Evolutionary conservation across 2,329 filamentous ascomycete genomes (phyloP).

Genomic region (Colletotrichum camelliae): DNA sequence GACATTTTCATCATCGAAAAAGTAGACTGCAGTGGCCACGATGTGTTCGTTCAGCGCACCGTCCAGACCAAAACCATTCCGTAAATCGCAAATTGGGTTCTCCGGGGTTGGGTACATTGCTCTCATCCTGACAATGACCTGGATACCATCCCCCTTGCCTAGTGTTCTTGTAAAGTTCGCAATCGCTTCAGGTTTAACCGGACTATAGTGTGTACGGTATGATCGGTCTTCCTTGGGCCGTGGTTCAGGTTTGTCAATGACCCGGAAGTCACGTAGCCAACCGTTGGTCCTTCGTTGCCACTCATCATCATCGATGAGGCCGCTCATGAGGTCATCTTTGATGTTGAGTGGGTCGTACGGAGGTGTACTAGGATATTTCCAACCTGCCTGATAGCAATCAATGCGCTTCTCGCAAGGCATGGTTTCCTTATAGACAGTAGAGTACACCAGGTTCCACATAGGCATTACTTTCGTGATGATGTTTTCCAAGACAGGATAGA

Average conservation of each 20-base stretch:
- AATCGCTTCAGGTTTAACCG: background rate
- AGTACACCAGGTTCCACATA: background rate
- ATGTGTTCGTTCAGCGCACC: constrained; percentile 27
- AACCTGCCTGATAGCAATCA: background rate
- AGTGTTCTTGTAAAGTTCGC: background rate
- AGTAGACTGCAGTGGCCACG: constrained; percentile 31
- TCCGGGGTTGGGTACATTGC: background rate
- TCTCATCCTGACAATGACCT: background rate
- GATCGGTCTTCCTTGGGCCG: background rate
- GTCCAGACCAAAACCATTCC: background rate
- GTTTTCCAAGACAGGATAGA: background rate
- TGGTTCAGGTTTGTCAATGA: background rate
- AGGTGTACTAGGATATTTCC: background rate
- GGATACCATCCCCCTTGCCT: background rate
- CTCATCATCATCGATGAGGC: background rate
- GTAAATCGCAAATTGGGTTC: background rate
- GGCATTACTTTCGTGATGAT: background rate
- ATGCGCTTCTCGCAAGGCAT: background rate
- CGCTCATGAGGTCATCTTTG: background rate
- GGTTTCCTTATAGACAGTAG: background rate
- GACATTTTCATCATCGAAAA: constrained; percentile 33
- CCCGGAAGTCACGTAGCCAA: background rate
- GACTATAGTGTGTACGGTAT: background rate
- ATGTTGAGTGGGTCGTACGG: background rate
- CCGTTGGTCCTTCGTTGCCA: background rate